Percentiles rank a stretch among this genome's conserved stretches.
Evolutionary conservation across 1,284 basidiomycete species (phyloP).

Genomic region (Schizopora paradoxa): DNA sequence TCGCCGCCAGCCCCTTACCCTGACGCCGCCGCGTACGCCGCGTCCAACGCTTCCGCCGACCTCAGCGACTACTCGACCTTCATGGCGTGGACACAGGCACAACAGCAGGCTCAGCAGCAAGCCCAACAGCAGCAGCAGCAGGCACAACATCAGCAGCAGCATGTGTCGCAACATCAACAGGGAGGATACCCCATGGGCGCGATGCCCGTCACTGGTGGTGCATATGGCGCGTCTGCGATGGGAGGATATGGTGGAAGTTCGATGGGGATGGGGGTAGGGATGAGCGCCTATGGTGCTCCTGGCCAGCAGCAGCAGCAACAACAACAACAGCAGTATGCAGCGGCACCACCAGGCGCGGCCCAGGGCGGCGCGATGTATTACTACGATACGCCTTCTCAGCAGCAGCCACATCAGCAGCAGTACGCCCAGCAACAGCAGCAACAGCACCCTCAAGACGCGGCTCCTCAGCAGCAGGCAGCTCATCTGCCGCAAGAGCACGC

Average conservation of each 20-base stretch:
- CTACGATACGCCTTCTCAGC: too few relatives aligned
- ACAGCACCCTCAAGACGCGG: neutral
- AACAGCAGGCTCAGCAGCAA: conserved; percentile 1
- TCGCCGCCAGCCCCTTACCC: conserved; percentile 5
- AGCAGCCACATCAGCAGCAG: conserved; percentile 1
- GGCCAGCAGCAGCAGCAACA: neutral
- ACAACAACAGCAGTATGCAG: conserved; percentile 4
- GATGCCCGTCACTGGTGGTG: too few relatives aligned
- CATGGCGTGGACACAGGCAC: too few relatives aligned
- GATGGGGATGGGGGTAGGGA: too few relatives aligned
- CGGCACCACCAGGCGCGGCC: too few relatives aligned
- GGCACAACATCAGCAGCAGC: conserved; percentile 1
- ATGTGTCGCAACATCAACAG: conserved; percentile 2
- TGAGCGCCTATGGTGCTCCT: too few relatives aligned
- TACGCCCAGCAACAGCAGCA: conserved; percentile 1
- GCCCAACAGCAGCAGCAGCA: conserved; percentile 1
- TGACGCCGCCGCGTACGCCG: conserved; percentile 1
- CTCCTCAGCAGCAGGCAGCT: too few relatives aligned
- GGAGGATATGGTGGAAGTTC: too few relatives aligned
- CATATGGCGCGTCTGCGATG: too few relatives aligned
- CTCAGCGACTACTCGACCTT: too few relatives aligned
- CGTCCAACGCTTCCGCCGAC: neutral
- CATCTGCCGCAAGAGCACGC: neutral
- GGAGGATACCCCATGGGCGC: too few relatives aligned
- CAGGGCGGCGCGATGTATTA: too few relatives aligned